Conservation (phyloP, 2,329 filamentous ascomycete genomes). For the Sclerotinia minor region DNA sequence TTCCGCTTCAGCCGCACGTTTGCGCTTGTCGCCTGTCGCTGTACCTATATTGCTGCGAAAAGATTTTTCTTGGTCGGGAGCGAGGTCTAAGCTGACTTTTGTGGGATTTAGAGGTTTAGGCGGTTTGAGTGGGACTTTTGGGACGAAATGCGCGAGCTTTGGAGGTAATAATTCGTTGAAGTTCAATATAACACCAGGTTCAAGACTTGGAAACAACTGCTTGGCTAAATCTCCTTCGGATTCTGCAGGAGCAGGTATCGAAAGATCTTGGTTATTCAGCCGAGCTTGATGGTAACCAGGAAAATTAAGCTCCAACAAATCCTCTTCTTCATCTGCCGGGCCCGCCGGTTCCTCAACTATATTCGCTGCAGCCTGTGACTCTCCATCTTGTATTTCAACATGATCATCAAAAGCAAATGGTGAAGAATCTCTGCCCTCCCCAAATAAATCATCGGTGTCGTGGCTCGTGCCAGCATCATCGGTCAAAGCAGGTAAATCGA, state of each 20-base stretch:
- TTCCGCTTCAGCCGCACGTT: conserved; percentile 55
- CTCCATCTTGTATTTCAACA: conserved; percentile 29
- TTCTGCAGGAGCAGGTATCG: conserved; percentile 69
- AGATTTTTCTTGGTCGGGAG: conserved; percentile 79
- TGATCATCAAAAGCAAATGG: conserved; percentile 36
- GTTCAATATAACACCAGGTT: conserved; percentile 69
- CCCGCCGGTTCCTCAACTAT: conserved; percentile 32
- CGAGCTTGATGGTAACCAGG: conserved; percentile 41
- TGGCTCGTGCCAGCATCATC: conserved; percentile 62
- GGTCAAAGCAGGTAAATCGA: conserved; percentile 41
- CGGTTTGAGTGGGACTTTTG: conserved; percentile 75
- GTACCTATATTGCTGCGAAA: conserved; percentile 71
- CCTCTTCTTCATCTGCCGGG: conserved; percentile 31
- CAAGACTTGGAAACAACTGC: conserved; percentile 78
- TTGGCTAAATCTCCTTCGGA: conserved; percentile 74
- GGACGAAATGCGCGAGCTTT: conserved; percentile 74
- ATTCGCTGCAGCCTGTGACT: conserved; percentile 25
- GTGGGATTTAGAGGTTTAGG: conserved; percentile 81
- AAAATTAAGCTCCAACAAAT: conserved; percentile 48
- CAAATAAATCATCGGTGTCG: conserved; percentile 66
- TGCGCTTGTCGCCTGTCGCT: conserved; percentile 53
- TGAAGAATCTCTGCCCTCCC: conserved; percentile 50
- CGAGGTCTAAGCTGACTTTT: conserved; percentile 85
- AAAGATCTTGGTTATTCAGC: conserved; percentile 56
- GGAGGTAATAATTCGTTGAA: conserved; percentile 83